Conservation (phyloP, 2,329 filamentous ascomycete genomes). For the Penicillium sp. region DNA sequence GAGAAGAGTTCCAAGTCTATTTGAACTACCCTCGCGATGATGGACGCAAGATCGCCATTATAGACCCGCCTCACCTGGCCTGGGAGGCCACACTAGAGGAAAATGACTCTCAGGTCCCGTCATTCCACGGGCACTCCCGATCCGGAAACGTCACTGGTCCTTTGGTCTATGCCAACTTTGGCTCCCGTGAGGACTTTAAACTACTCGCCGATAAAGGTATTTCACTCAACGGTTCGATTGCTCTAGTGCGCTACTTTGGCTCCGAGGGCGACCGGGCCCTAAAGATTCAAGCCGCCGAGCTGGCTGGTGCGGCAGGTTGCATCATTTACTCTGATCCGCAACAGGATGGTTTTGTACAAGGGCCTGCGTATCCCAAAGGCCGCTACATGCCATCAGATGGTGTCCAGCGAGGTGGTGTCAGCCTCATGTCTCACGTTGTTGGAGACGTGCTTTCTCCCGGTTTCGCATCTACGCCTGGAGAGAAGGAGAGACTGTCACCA, state of each 20-base stretch:
- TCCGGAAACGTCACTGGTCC: conserved; percentile 82
- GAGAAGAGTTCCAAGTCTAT: conserved; percentile 83
- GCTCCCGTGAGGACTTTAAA: conserved; percentile 79
- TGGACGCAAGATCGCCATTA: conserved; percentile 77
- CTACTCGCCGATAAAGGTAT: conserved; percentile 68
- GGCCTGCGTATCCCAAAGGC: conserved; percentile 71
- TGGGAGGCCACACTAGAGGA: conserved; percentile 89
- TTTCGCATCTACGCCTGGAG: conserved; percentile 57
- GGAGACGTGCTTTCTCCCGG: conserved; percentile 93
- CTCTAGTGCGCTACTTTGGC: conserved; percentile 76
- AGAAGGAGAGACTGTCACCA: conserved; percentile 62
- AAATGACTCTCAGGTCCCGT: conserved; percentile 69
- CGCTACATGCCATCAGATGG: conserved; percentile 77
- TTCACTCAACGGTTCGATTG: conserved; percentile 74
- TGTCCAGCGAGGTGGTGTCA: conserved; percentile 79
- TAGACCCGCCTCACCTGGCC: conserved; percentile 63
- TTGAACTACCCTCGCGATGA: conserved; percentile 81
- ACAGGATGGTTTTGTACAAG: conserved; percentile 76
- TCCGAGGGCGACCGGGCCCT: conserved; percentile 69
- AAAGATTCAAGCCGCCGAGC: conserved; percentile 86
- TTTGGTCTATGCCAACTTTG: conserved; percentile 89
- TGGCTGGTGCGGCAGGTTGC: conserved; percentile 81
- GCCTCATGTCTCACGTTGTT: conserved; percentile 75
- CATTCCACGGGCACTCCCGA: conserved; percentile 87
- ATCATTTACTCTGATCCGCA: conserved; percentile 89